Evolutionary conservation across 805 yeast species (phyloP), one percentile per base, ranked within the genome.

Genomic region (Cyberlindnera maritima): DNA sequence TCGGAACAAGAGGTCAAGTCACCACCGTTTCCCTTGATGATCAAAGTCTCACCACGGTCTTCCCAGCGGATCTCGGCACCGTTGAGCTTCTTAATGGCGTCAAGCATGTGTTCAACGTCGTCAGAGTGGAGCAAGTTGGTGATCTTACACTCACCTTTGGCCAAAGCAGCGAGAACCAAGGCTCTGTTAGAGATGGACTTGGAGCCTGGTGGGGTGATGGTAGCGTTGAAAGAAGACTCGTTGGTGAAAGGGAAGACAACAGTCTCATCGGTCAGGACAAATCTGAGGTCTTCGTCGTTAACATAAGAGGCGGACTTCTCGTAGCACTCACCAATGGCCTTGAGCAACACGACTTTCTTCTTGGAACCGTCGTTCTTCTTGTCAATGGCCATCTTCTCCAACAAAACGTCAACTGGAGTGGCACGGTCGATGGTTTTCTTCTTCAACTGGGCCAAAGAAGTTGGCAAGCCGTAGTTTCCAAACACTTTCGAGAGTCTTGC

Each of bases 181-280:
- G 97, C 99, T 65, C 99, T 81, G 64, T 94, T 94, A 8, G 98
- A 91, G 49, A 94, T 92, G 3, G 98, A 92, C 65, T 94, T 94
- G 2, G 98, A 92, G 2, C 99, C 99, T 4, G 99, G 99, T 15
- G 99, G 99, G 12, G 76, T 74, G 31, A 88, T 78, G 17, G 71
- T 76, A 19, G 65, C 58, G 13, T 56, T 54, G 48, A 67, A 65
- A 14, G 54, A 41, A 2, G 57, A 34, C 29, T 61, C 43, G 52
- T 58, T 49, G 28, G 66, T 58, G 66, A 81, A 85, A 42, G 83
- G 81, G 43, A 70, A 75, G 33, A 94, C 96, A 42, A 77, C 53
- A 11, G 83, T 75, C 61, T 91, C 96, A 55, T 88, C 95, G 20
- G 97, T 84, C 47, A 94, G 70, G 12, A 94, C 81, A 51, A 91